A percentile compares a stretch with the other conserved stretches of the same genome.
These are phyloP conservation scores for Trichoderma afroharzianum DNA, from an alignment of 2,329 filamentous ascomycete genomes.

Conservation along the genomic window DNA sequence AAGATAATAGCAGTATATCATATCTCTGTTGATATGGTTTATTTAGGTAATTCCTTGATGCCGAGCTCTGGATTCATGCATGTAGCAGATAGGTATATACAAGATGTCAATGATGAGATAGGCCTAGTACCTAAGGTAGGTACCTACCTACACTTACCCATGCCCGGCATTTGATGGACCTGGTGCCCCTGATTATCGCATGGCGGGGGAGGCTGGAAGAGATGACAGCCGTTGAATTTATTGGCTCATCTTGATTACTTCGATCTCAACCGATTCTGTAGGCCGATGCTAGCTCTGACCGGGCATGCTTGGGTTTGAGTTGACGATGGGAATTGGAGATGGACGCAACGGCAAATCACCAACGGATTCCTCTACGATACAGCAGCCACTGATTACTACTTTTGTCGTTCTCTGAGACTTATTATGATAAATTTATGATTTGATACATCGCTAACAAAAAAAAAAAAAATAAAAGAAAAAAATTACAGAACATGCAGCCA, in stretches of 20 bases:
- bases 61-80: neutral
- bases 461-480: neutral
- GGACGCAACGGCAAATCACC: neutral
- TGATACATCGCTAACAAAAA: neutral
- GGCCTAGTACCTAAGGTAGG: neutral
- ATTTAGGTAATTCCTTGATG: neutral
- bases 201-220: neutral
- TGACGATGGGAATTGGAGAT: neutral
- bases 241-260: neutral
- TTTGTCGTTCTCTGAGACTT: neutral
- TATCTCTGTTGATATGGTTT: neutral
- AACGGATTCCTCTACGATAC: neutral
- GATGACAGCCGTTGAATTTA: neutral
- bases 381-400: neutral
- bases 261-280: neutral
- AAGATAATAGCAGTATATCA: neutral
- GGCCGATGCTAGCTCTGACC: neutral
- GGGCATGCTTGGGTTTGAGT: neutral
- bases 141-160: neutral
- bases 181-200: neutral
- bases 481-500: neutral
- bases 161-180: neutral
- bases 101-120: neutral
- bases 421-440: neutral
- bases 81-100: neutral